Evolutionary conservation across 2,329 filamentous ascomycete genomes (phyloP).

Genomic region (Nothophoma quercina): DNA sequence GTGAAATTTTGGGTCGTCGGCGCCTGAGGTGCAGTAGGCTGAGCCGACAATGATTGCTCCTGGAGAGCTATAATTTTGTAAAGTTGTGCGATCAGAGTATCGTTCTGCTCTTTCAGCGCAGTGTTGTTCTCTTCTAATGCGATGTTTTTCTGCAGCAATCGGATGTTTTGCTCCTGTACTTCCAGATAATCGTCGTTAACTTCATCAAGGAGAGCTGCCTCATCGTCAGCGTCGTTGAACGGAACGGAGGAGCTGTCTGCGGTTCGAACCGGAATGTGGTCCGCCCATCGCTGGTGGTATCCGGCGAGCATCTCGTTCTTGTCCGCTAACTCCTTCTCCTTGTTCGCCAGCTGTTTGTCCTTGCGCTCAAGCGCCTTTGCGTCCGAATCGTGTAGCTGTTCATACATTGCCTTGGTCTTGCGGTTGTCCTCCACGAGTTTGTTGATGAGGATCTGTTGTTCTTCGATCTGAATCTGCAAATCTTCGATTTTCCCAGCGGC

Average conservation of each 20-base stretch:
- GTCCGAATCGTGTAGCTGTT: slow-evolving; percentile 1
- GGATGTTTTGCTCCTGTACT: not conserved
- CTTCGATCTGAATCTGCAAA: slow-evolving; percentile 16
- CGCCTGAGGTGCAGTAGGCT: not conserved
- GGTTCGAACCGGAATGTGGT: not conserved
- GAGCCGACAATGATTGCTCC: too few relatives aligned
- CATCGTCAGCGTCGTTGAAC: not conserved
- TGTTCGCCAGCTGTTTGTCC: not conserved
- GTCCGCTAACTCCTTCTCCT: not conserved
- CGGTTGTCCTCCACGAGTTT: slow-evolving; percentile 24
- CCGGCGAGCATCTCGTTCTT: slow-evolving; percentile 1
- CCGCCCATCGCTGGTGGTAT: not conserved
- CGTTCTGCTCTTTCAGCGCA: slow-evolving; percentile 4
- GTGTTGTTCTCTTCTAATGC: not conserved
- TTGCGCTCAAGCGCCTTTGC: not conserved
- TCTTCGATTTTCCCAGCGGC: slow-evolving; percentile 14
- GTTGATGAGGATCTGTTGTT: slow-evolving; percentile 12
- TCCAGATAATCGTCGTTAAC: not conserved
- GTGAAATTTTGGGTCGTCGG: not conserved
- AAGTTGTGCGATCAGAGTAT: not conserved
- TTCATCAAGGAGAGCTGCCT: not conserved
- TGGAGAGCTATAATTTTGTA: not conserved
- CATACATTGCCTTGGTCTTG: slow-evolving; percentile 1
- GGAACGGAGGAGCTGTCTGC: not conserved
- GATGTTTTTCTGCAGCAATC: not conserved